phyloP scores from a whole-genome alignment of 768 basidiomycete genomes.

The Rhizopogon rudus region DNA sequence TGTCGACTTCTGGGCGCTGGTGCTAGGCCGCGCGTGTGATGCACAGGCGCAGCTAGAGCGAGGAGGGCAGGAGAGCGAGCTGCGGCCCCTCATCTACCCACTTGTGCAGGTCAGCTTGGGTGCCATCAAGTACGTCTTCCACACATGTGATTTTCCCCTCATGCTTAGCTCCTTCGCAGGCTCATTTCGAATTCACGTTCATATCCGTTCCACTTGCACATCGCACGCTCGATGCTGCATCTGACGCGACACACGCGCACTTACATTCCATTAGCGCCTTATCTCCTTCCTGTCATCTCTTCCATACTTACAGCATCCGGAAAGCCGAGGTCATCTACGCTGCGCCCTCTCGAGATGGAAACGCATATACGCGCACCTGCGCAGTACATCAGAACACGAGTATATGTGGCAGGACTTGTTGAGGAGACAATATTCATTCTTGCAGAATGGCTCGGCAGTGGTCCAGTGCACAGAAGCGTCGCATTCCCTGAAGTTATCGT shows the following conservation, averaged over 20 bases:
- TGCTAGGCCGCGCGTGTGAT: constrained; percentile 79
- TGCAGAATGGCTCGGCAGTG: constrained; percentile 74
- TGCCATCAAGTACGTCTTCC: constrained; percentile 71
- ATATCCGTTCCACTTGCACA: constrained; percentile 92
- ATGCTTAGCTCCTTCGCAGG: constrained; percentile 34
- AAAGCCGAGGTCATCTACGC: constrained; percentile 77
- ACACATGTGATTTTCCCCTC: background rate
- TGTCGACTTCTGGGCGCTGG: constrained; percentile 93
- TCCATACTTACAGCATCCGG: constrained; percentile 62
- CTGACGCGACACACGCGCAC: constrained; percentile 78
- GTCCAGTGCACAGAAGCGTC: constrained; percentile 73
- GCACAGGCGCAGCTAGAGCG: constrained; percentile 45
- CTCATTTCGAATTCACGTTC: constrained; percentile 88
- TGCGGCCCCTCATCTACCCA: constrained; percentile 90
- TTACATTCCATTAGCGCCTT: constrained; percentile 84
- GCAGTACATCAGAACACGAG: constrained; percentile 82
- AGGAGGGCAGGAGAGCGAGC: constrained; percentile 62
- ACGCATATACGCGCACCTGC: constrained; percentile 82
- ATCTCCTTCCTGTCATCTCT: constrained; percentile 82
- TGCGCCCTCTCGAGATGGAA: constrained; percentile 88
- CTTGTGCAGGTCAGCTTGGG: constrained; percentile 93
- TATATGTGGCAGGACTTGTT: constrained; percentile 76
- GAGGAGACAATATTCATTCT: constrained; percentile 81
- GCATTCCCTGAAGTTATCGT: constrained; percentile 92
- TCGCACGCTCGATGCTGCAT: constrained; percentile 83